Evolutionary conservation across 2,329 filamentous ascomycete species (phyloP).

Genomic region (Thyridium curvatum): DNA sequence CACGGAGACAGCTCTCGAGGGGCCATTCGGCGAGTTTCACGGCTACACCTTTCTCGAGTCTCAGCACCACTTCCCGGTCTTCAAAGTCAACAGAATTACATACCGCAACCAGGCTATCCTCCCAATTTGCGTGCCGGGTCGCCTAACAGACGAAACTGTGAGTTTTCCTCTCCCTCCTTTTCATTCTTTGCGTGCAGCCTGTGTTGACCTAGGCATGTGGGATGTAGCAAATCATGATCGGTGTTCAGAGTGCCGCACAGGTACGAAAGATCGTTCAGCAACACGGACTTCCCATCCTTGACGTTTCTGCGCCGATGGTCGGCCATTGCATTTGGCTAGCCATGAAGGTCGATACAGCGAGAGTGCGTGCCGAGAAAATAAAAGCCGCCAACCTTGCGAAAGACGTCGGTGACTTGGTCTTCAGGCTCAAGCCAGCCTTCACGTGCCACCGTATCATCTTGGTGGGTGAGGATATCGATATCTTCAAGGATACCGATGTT

Average conservation of each 20-base stretch:
- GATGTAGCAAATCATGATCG: slow-evolving; percentile 25
- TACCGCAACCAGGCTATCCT: slow-evolving; percentile 39
- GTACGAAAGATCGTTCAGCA: slow-evolving; percentile 18
- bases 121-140: slow-evolving; percentile 37
- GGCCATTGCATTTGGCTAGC: slow-evolving; percentile 41
- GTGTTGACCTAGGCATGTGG: too few relatives aligned
- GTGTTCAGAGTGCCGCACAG: too few relatives aligned
- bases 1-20: slow-evolving; percentile 33
- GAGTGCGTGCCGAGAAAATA: slow-evolving; percentile 50
- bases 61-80: slow-evolving; percentile 26
- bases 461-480: slow-evolving; percentile 41
- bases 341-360: slow-evolving; percentile 49
- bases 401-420: slow-evolving; percentile 34
- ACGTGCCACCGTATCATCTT: slow-evolving; percentile 36
- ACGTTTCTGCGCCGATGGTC: slow-evolving; percentile 36
- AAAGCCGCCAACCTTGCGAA: slow-evolving; percentile 29
- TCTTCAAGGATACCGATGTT: slow-evolving; percentile 36
- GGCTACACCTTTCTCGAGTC: slow-evolving; percentile 34
- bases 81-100: slow-evolving; percentile 38
- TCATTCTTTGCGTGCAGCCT: slow-evolving; percentile 1
- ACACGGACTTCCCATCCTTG: slow-evolving; percentile 31
- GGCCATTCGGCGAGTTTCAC: slow-evolving; percentile 42
- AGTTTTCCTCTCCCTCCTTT: neutral
- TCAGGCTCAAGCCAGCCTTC: slow-evolving; percentile 32
- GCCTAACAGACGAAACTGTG: slow-evolving; percentile 34